Percentiles rank a stretch among this genome's conserved stretches.
These are phyloP conservation scores for Cadophora sp. DNA, from an alignment of 2,329 filamentous ascomycete genomes.

Conservation along the genomic window DNA sequence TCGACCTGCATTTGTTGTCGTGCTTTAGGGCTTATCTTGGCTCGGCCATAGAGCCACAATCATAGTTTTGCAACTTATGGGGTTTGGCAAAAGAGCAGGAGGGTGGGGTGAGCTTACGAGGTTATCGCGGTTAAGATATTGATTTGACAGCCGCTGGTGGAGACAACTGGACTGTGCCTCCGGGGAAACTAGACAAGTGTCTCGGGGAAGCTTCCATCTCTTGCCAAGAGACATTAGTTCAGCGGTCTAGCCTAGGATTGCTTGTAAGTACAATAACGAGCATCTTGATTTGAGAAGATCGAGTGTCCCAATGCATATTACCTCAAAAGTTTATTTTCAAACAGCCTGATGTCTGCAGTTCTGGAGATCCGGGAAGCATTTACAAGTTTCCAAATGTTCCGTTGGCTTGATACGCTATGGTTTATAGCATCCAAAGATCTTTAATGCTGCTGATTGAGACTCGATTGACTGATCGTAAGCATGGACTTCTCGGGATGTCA, in stretches of 20 bases:
- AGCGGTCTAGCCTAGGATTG: not conserved
- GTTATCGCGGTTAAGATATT: not conserved
- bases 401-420: too few species aligned
- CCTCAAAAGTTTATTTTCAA: not conserved
- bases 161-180: not conserved
- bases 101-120: not conserved
- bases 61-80: not conserved
- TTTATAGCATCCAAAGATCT: too few species aligned
- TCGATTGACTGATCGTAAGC: not conserved
- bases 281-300: not conserved
- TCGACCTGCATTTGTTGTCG: too few species aligned
- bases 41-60: too few species aligned
- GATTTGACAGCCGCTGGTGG: not conserved
- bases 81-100: not conserved
- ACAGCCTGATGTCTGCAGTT: not conserved
- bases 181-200: slow-evolving; percentile 1
- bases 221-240: not conserved
- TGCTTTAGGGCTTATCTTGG: too few species aligned
- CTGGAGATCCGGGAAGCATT: too few species aligned
- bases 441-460: too few species aligned
- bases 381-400: too few species aligned
- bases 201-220: slow-evolving; percentile 1
- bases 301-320: not conserved
- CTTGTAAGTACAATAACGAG: not conserved
- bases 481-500: slow-evolving; percentile 10